These are phyloP conservation scores for Colletotrichum musicola DNA, from an alignment of 2,329 filamentous ascomycete genomes.

Conservation along the genomic window DNA sequence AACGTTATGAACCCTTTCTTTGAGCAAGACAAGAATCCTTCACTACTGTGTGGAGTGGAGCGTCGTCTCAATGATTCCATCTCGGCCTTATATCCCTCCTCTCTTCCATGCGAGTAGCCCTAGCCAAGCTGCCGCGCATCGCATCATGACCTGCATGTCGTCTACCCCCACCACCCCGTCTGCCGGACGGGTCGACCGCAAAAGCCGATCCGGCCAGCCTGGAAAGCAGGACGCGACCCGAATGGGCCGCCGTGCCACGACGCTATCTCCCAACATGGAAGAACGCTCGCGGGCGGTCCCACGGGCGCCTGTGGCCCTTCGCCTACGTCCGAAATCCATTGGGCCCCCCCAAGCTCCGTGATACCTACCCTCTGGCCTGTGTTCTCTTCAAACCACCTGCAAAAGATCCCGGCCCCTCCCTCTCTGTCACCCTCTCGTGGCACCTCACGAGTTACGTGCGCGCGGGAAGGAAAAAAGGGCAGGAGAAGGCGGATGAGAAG, in stretches of 20 bases:
- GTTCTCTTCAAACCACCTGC: constrained; percentile 22
- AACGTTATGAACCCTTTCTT: not conserved
- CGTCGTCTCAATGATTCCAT: not conserved
- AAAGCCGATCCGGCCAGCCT: not conserved
- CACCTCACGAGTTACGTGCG: constrained; percentile 3
- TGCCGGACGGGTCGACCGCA: not conserved
- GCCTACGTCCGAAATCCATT: constrained; percentile 36
- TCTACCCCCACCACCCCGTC: not conserved
- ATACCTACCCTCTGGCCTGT: constrained; percentile 18
- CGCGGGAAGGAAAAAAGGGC: not conserved
- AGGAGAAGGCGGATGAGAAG: too few relatives aligned
- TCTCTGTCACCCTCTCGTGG: not conserved
- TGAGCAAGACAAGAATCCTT: not conserved
- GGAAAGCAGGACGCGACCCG: constrained; percentile 2
- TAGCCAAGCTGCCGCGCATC: not conserved
- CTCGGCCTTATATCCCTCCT: not conserved
- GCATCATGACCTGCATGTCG: not conserved
- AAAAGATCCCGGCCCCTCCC: not conserved
- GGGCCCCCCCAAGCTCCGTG: constrained; percentile 20
- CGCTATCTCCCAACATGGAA: constrained; percentile 11
- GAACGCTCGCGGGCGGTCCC: constrained; percentile 14
- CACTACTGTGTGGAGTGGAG: not conserved
- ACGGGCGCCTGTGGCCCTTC: constrained; percentile 35
- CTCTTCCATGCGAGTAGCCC: not conserved
- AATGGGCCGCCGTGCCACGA: constrained; percentile 14